phyloP scores from a whole-genome alignment of 2,329 filamentous ascomycete species.

The Aciculosporium take region DNA sequence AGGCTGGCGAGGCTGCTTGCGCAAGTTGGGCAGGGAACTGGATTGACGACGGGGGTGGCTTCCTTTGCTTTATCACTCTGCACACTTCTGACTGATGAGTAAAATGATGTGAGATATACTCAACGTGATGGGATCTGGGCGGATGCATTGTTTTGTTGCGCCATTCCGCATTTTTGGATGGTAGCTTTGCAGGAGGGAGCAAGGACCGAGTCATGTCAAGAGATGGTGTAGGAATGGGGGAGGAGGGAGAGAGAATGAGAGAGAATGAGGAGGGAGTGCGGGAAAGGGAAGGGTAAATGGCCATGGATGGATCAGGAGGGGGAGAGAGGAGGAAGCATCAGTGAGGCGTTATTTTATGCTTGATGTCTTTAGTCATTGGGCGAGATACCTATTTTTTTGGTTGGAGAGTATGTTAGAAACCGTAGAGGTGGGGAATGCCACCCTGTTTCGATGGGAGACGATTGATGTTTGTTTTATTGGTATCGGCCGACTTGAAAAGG shows the following conservation, averaged over 20 bases:
- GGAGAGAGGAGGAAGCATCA: slow-evolving; percentile 4
- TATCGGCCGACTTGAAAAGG: neutral
- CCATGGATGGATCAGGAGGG: too few relatives aligned
- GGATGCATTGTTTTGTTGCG: neutral
- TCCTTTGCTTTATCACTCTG: neutral
- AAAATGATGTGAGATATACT: slow-evolving; percentile 2
- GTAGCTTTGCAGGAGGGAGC: slow-evolving; percentile 4
- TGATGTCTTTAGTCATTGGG: slow-evolving; percentile 5
- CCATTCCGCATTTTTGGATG: slow-evolving; percentile 7
- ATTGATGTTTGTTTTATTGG: slow-evolving; percentile 14
- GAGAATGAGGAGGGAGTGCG: too few relatives aligned
- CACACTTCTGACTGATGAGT: neutral
- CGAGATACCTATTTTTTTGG: slow-evolving; percentile 9
- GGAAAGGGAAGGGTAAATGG: too few relatives aligned
- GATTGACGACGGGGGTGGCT: neutral
- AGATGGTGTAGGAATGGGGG: neutral
- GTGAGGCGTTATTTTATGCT: slow-evolving; percentile 9
- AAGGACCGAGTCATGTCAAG: neutral
- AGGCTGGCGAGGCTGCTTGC: too few relatives aligned
- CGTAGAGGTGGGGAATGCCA: slow-evolving; percentile 2
- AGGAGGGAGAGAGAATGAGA: neutral
- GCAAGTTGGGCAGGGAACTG: neutral
- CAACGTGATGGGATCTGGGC: neutral
- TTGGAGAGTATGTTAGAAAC: slow-evolving; percentile 2
- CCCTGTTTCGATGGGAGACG: slow-evolving; percentile 10